phyloP scores from a whole-genome alignment of 2,329 filamentous ascomycete genomes.

The Amphichorda felina region DNA sequence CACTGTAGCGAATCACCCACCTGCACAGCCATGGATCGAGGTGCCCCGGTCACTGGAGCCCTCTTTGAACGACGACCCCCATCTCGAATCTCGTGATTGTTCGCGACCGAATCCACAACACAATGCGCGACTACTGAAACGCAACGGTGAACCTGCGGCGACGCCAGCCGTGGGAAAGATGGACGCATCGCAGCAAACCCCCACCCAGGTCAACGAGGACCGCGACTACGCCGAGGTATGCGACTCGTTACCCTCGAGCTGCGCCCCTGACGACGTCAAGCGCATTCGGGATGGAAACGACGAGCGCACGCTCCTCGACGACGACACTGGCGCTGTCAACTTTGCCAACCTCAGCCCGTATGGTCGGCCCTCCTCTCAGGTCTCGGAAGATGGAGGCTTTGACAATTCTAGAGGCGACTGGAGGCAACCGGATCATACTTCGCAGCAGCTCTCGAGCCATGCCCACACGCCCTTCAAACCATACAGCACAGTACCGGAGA shows the following conservation, averaged over 20 bases:
- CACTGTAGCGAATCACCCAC: background rate
- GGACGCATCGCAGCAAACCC: slow-evolving; percentile 37
- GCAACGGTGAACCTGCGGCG: background rate
- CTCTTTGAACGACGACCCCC: background rate
- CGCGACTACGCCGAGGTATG: slow-evolving; percentile 40
- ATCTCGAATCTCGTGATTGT: background rate
- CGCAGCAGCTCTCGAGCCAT: slow-evolving; percentile 11
- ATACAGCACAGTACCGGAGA: slow-evolving; percentile 24
- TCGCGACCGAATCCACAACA: background rate
- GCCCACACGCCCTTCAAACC: slow-evolving; percentile 8
- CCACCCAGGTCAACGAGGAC: slow-evolving; percentile 43
- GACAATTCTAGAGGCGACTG: slow-evolving; percentile 25
- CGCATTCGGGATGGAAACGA: slow-evolving; percentile 10
- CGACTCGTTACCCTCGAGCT: slow-evolving; percentile 11
- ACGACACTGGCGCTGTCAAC: slow-evolving; percentile 38
- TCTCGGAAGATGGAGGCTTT: slow-evolving; percentile 27
- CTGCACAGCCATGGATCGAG: background rate
- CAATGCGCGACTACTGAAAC: background rate
- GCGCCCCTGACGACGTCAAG: slow-evolving; percentile 10
- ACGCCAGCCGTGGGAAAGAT: slow-evolving; percentile 17
- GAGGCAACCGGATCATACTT: slow-evolving; percentile 22
- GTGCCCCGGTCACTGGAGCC: background rate
- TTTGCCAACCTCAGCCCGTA: slow-evolving; percentile 25
- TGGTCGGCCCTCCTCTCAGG: slow-evolving; percentile 24
- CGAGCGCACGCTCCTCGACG: slow-evolving; percentile 25